Evolutionary conservation across 2,329 filamentous ascomycete genomes (phyloP).

Genomic region (Metarhizium sp.): DNA sequence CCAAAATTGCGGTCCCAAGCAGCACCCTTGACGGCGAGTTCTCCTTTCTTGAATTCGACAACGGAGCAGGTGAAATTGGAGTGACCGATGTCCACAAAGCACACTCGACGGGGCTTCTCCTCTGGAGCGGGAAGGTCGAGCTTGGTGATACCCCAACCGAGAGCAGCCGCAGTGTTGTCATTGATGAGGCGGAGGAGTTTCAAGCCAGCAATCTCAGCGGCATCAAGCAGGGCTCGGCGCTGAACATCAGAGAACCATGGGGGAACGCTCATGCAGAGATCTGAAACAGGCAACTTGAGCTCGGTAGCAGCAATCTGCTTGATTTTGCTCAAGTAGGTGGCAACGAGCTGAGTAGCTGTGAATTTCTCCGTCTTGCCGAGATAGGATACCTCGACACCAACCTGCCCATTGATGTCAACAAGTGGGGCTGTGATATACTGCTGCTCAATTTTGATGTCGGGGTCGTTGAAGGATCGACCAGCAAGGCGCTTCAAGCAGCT

Average conservation of each 20-base stretch:
- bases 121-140: constrained; percentile 80
- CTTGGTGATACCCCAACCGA: constrained; percentile 98
- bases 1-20: constrained; percentile 94
- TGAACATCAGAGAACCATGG: constrained; percentile 96
- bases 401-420: constrained; percentile 85
- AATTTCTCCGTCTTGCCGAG: constrained; percentile 92
- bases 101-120: constrained; percentile 84
- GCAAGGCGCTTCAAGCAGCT: constrained; percentile 84
- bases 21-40: constrained; percentile 86
- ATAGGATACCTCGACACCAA: constrained; percentile 89
- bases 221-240: constrained; percentile 81
- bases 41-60: constrained; percentile 95
- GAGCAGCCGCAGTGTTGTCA: constrained; percentile 90
- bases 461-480: constrained; percentile 78
- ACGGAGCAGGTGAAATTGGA: constrained; percentile 92
- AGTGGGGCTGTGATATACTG: constrained; percentile 79
- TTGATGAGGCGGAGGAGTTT: constrained; percentile 94
- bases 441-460: constrained; percentile 89
- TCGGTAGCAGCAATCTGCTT: constrained; percentile 80
- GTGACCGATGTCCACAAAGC: constrained; percentile 91
- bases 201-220: constrained; percentile 84
- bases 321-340: constrained; percentile 94
- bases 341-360: constrained; percentile 84
- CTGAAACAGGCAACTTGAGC: constrained; percentile 82
- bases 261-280: constrained; percentile 89